Percentiles rank a stretch among this genome's conserved stretches.
Conservation (phyloP, 2,329 filamentous ascomycete species). For the Cladosporium sp. region DNA sequence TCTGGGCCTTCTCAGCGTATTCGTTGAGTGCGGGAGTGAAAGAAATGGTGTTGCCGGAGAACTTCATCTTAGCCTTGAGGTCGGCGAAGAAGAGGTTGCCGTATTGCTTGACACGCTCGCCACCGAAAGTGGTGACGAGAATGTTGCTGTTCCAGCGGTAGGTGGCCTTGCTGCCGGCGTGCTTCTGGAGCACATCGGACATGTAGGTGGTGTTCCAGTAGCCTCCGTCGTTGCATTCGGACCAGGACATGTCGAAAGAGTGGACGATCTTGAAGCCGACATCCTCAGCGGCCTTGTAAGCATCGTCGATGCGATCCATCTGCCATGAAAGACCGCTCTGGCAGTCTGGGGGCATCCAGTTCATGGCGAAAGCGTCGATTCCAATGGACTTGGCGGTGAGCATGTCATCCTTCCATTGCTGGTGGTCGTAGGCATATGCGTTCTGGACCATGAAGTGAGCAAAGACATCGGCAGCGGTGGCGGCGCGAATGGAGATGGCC, state of each 20-base stretch:
- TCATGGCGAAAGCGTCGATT: conserved; percentile 36
- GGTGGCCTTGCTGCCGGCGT: conserved; percentile 29
- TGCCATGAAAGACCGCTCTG: conserved; percentile 26
- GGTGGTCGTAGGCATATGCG: conserved; percentile 30
- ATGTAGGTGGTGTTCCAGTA: conserved; percentile 37
- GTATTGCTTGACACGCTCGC: conserved; percentile 30
- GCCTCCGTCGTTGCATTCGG: conserved; percentile 24
- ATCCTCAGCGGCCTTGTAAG: conserved; percentile 30
- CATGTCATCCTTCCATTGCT: conserved; percentile 33
- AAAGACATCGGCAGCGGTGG: conserved; percentile 29
- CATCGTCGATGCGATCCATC: conserved; percentile 33
- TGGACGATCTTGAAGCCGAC: conserved; percentile 34
- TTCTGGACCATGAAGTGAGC: conserved; percentile 36
- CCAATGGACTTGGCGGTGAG: conserved; percentile 29
- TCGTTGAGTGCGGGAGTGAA: conserved; percentile 32
- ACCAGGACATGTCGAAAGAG: conserved; percentile 38
- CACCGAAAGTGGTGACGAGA: conserved; percentile 34
- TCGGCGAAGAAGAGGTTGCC: conserved; percentile 34
- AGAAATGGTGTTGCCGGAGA: conserved; percentile 27
- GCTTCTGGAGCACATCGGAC: conserved; percentile 29
- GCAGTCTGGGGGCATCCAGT: conserved; percentile 35
- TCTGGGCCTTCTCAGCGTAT: conserved; percentile 30
- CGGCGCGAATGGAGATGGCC: conserved; percentile 21
- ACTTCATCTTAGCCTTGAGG: conserved; percentile 30
- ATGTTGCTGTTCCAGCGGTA: conserved; percentile 36